Conservation (phyloP, 345 rosid species). For the Eucalyptus camaldulensis region DNA sequence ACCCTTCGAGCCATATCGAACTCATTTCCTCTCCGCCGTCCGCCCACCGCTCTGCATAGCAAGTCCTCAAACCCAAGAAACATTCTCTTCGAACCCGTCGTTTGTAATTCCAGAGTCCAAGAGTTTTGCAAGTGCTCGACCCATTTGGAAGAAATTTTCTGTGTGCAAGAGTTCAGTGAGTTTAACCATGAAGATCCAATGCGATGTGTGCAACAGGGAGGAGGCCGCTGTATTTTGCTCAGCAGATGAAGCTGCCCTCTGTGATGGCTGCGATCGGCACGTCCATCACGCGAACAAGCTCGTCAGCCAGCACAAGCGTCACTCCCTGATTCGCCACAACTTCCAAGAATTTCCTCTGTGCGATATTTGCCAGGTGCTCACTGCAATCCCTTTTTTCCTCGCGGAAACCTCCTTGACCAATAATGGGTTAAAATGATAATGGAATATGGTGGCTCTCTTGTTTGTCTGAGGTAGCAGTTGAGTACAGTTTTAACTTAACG, state of each 20-base stretch:
- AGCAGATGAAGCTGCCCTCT: conserved; percentile 83
- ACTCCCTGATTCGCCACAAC: conserved; percentile 32
- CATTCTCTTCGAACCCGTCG: not conserved
- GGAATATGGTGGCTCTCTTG: not conserved
- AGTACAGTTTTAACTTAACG: not conserved
- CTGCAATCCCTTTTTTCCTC: not conserved
- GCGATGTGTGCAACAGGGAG: conserved; percentile 61
- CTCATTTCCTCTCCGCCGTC: not conserved
- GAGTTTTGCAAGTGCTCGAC: not conserved
- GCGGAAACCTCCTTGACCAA: not conserved
- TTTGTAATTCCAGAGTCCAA: not conserved
- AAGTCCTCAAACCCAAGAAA: not conserved
- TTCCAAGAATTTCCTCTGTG: conserved; percentile 40
- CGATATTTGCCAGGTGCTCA: conserved; percentile 67
- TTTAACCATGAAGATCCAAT: conserved; percentile 57
- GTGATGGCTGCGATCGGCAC: conserved; percentile 53
- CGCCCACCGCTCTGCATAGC: not conserved
- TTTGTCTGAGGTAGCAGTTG: not conserved
- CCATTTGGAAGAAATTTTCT: too few species aligned
- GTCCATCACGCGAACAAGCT: conserved; percentile 92
- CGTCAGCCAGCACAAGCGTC: conserved; percentile 70
- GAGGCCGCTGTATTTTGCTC: conserved; percentile 77
- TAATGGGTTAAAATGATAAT: not conserved
- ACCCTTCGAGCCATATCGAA: not conserved
- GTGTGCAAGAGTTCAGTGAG: not conserved